Evolutionary conservation across 179 eudicot genomes (phyloP).

Genomic region (Beta corolliflora): DNA sequence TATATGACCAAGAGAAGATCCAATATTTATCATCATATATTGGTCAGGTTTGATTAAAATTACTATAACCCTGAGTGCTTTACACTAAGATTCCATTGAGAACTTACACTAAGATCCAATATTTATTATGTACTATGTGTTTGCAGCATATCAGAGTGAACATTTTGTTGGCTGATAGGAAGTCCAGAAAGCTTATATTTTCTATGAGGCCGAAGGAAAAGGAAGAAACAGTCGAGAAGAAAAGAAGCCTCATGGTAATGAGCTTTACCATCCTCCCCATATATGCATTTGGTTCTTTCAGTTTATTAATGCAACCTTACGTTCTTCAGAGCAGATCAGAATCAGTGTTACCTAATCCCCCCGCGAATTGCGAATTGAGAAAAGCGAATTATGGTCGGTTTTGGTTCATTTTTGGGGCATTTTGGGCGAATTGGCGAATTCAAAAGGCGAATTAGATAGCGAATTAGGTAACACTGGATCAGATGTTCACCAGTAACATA

Average conservation of each 20-base stretch:
- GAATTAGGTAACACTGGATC: no score
- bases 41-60: slow-evolving; percentile 74
- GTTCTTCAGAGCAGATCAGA: no score
- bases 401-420: no score
- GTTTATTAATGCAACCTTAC: not conserved
- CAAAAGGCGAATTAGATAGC: no score
- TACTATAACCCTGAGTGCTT: not conserved
- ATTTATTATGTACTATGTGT: slow-evolving; percentile 15
- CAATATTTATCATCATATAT: slow-evolving; percentile 77
- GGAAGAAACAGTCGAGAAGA: slow-evolving; percentile 67
- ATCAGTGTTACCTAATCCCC: no score
- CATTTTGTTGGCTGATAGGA: slow-evolving; percentile 70
- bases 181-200: slow-evolving; percentile 73
- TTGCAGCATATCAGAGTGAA: slow-evolving; percentile 73
- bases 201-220: slow-evolving; percentile 76
- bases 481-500: not conserved
- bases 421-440: no score
- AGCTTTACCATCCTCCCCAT: slow-evolving; percentile 19
- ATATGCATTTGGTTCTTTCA: not conserved
- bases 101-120: no score
- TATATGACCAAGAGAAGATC: slow-evolving; percentile 84
- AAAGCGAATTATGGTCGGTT: no score
- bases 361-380: no score
- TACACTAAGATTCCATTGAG: not conserved
- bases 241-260: slow-evolving; percentile 83